Evolutionary conservation across 768 basidiomycete genomes (phyloP).

Genomic region (Rhodocollybia butyracea): DNA sequence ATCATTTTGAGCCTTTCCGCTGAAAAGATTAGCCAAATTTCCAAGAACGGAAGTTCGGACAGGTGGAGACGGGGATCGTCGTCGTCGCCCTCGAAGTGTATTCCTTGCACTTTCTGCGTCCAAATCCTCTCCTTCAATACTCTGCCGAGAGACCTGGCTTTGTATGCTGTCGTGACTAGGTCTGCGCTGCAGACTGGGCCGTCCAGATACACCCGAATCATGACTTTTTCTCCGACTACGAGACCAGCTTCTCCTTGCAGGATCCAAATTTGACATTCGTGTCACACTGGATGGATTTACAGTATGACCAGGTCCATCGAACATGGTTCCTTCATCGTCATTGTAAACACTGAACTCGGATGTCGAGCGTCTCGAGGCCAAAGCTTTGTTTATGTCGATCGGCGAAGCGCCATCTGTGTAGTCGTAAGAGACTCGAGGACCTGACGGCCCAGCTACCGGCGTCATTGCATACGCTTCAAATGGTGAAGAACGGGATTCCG

Average conservation of each 20-base stretch:
- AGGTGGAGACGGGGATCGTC: slow-evolving; percentile 32
- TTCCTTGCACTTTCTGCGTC: slow-evolving; percentile 16
- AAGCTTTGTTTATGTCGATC: slow-evolving; percentile 63
- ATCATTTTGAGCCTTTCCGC: slow-evolving; percentile 39
- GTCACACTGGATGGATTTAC: slow-evolving; percentile 79
- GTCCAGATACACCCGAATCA: slow-evolving; percentile 36
- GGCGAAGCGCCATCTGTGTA: slow-evolving; percentile 87
- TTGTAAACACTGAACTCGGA: slow-evolving; percentile 64
- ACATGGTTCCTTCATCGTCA: slow-evolving; percentile 64
- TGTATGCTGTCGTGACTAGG: slow-evolving; percentile 44
- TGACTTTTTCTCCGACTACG: slow-evolving; percentile 47
- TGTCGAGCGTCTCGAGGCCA: slow-evolving; percentile 51
- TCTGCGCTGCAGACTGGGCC: slow-evolving; percentile 34
- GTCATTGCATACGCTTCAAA: slow-evolving; percentile 35
- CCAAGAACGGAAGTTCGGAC: slow-evolving; percentile 51
- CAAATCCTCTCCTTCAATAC: slow-evolving; percentile 29
- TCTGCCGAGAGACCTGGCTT: slow-evolving; percentile 41
- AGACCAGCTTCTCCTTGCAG: slow-evolving; percentile 52
- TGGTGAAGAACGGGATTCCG: background rate
- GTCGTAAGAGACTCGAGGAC: slow-evolving; percentile 34
- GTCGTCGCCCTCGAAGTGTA: slow-evolving; percentile 25
- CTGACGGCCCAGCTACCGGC: slow-evolving; percentile 33
- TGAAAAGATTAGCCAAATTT: slow-evolving; percentile 67
- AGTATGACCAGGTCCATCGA: slow-evolving; percentile 70
- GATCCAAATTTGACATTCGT: slow-evolving; percentile 66